Evolutionary conservation across 257 asterid genomes (phyloP).

Genomic region (Lycium barbarum): DNA sequence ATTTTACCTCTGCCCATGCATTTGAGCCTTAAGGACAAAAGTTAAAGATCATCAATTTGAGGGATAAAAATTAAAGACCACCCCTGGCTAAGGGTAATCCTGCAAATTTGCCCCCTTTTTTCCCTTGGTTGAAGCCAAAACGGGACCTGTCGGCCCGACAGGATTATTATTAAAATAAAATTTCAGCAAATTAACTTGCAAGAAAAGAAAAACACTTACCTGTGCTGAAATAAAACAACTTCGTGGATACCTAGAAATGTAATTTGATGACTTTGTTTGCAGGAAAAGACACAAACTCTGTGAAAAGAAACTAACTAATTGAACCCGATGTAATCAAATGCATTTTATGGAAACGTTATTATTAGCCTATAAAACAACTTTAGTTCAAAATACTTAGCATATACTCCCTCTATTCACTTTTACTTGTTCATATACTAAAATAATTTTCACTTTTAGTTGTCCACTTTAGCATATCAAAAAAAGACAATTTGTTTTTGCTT

Average conservation of each 20-base stretch:
- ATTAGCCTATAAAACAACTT: background rate
- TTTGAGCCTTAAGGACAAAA: no score
- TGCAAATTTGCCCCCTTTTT: no score
- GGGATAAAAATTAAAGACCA: no score
- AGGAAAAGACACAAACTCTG: background rate
- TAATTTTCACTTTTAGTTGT: no score
- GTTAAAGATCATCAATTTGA: no score
- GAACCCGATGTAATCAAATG: background rate
- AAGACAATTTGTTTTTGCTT: no score
- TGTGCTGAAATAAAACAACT: background rate
- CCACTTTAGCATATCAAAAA: no score
- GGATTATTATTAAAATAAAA: background rate
- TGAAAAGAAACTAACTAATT: background rate
- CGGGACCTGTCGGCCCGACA: background rate
- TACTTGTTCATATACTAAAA: no score
- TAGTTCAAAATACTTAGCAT: background rate
- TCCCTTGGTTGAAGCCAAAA: no score
- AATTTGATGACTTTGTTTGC: background rate
- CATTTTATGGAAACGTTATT: background rate
- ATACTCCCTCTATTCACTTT: no score
- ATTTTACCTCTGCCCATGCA: no score
- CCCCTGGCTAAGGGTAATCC: no score
- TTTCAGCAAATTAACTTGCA: background rate
- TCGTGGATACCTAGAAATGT: background rate
- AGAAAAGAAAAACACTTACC: background rate